Evolutionary conservation across 331 rosid species (phyloP).

Genomic region (Cydonia oblonga): DNA sequence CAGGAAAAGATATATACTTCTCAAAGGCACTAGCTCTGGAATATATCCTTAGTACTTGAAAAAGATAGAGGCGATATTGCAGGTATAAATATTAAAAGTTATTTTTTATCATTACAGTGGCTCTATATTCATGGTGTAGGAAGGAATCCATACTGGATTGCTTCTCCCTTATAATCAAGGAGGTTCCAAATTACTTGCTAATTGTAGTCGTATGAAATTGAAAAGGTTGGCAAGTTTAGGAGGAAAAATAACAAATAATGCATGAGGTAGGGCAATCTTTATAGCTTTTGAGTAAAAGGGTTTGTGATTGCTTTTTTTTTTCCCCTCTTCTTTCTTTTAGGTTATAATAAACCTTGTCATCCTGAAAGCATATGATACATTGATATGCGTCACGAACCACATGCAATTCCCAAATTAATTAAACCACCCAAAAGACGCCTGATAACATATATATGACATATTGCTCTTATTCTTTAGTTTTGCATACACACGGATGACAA

Average conservation of each 20-base stretch:
- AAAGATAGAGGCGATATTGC: constrained; percentile 5
- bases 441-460: background rate
- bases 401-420: background rate
- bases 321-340: background rate
- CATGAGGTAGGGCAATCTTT: background rate
- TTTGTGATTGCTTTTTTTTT: background rate
- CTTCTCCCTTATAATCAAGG: too few relatives aligned
- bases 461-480: background rate
- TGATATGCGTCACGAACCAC: background rate
- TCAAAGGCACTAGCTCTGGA: constrained; percentile 18
- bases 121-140: background rate
- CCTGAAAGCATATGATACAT: background rate
- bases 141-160: background rate
- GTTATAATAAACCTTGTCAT: background rate
- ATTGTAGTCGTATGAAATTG: background rate
- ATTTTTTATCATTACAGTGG: background rate
- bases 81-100: background rate
- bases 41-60: constrained; percentile 35
- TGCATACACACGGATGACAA: background rate
- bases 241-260: background rate
- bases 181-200: too few relatives aligned
- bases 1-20: constrained; percentile 28
- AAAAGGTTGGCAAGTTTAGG: background rate
- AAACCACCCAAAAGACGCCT: background rate
- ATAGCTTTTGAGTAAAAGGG: background rate